Conservation (phyloP, 1,139 yeast species). For the Saccharomycopsis hybrid region DNA sequence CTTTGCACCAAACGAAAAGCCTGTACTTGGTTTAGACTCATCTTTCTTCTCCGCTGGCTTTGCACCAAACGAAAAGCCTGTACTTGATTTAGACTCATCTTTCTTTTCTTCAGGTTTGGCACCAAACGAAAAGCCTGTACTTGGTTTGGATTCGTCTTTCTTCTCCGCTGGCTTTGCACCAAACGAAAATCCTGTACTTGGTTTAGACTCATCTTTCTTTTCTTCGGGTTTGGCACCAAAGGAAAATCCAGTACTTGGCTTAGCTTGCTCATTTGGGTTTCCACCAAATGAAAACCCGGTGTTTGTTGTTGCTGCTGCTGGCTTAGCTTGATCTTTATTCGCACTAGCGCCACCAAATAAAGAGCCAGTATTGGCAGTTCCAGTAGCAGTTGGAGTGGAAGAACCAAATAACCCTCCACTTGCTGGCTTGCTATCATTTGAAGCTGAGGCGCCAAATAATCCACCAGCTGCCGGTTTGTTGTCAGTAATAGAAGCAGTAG, state of each 20-base stretch:
- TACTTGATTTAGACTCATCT: slow-evolving; percentile 22
- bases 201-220: slow-evolving; percentile 25
- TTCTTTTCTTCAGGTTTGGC: slow-evolving; percentile 16
- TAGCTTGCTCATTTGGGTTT: slow-evolving; percentile 19
- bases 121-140: slow-evolving; percentile 28
- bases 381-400: slow-evolving; percentile 11
- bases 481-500: slow-evolving; percentile 1
- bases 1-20: slow-evolving; percentile 28
- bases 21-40: slow-evolving; percentile 25
- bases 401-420: slow-evolving; percentile 3
- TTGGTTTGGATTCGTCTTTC: slow-evolving; percentile 25
- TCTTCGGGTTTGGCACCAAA: slow-evolving; percentile 25
- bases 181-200: slow-evolving; percentile 24
- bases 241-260: slow-evolving; percentile 25
- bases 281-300: slow-evolving; percentile 27
- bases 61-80: slow-evolving; percentile 28
- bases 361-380: slow-evolving; percentile 24
- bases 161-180: slow-evolving; percentile 26
- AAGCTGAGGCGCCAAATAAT: slow-evolving; percentile 25
- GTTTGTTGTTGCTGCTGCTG: slow-evolving; percentile 13
- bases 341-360: slow-evolving; percentile 26
- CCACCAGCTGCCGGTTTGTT: slow-evolving; percentile 24
- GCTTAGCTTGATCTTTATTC: slow-evolving; percentile 22
- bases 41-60: slow-evolving; percentile 25
- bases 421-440: slow-evolving; percentile 8